phyloP scores from a whole-genome alignment of 768 basidiomycete genomes.

The Hypholoma fasciculare region DNA sequence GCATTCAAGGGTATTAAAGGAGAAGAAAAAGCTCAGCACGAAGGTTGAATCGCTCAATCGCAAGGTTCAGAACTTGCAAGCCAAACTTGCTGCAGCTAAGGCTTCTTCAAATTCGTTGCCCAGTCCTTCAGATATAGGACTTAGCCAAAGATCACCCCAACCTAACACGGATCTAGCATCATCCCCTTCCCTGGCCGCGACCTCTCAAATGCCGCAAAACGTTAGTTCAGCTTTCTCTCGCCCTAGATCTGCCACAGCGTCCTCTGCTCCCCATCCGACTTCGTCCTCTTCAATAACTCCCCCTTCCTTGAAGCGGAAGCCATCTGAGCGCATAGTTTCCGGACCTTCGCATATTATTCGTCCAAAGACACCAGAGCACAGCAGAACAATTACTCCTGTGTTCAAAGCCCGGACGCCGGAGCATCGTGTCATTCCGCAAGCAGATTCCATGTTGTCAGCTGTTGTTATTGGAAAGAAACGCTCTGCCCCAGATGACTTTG shows the following conservation, averaged over 20 bases:
- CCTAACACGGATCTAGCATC: not conserved
- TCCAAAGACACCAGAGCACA: constrained; percentile 57
- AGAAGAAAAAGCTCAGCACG: constrained; percentile 71
- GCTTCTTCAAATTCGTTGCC: constrained; percentile 23
- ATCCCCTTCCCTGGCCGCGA: not conserved
- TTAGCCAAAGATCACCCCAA: constrained; percentile 3
- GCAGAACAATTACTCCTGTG: constrained; percentile 34
- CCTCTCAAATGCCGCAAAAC: constrained; percentile 7
- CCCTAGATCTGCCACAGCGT: constrained; percentile 29
- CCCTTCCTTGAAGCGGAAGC: constrained; percentile 18
- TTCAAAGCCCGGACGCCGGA: constrained; percentile 59
- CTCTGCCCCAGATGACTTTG: constrained; percentile 77
- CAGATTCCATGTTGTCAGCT: constrained; percentile 29
- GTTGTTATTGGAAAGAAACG: constrained; percentile 67
- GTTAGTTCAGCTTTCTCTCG: constrained; percentile 16
- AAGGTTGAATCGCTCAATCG: constrained; percentile 74
- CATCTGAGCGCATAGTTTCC: constrained; percentile 39
- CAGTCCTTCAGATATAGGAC: constrained; percentile 5
- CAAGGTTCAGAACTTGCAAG: constrained; percentile 72
- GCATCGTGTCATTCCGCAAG: constrained; percentile 24
- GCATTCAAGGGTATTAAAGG: constrained; percentile 63
- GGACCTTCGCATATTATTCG: constrained; percentile 41
- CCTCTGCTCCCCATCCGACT: constrained; percentile 20
- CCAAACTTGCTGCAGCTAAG: constrained; percentile 60
- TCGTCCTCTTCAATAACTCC: constrained; percentile 5